A percentile compares a stretch with the other conserved stretches of the same genome.
Evolutionary conservation across 2,329 filamentous ascomycete genomes (phyloP).

Genomic region (Mollisiaceae sp.): DNA sequence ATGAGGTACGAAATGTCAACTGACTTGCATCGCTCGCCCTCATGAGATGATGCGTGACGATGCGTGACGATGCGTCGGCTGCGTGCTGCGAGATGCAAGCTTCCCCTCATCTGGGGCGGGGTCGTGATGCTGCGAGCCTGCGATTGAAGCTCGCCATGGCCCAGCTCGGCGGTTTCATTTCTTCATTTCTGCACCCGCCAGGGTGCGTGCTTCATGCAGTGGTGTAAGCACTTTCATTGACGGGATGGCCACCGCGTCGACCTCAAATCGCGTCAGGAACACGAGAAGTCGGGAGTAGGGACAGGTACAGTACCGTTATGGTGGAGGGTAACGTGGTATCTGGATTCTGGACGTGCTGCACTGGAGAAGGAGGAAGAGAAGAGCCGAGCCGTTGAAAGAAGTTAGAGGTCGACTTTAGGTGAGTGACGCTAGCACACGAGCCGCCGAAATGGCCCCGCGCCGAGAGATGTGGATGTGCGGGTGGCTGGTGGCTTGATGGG

Average conservation of each 20-base stretch:
- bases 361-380: neutral
- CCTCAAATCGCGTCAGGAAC: neutral
- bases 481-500: constrained; percentile 5
- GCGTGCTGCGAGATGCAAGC: constrained; percentile 1
- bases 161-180: constrained; percentile 4
- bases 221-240: neutral
- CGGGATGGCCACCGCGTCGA: constrained; percentile 1
- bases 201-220: neutral
- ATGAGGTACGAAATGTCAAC: constrained; percentile 15
- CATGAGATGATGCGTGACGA: constrained; percentile 8
- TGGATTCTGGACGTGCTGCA: constrained; percentile 3
- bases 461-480: constrained; percentile 1
- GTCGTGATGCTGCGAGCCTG: neutral
- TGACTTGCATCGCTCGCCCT: constrained; percentile 5
- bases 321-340: constrained; percentile 20
- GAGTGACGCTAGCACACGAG: neutral
- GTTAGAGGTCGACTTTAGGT: neutral
- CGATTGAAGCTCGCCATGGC: neutral
- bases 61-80: neutral
- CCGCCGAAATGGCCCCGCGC: constrained; percentile 16
- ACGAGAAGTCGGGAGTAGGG: neutral
- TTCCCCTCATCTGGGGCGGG: constrained; percentile 23
- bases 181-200: constrained; percentile 8
- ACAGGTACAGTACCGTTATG: neutral
- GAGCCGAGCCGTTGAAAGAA: constrained; percentile 2